These are phyloP conservation scores for Pichia sp. DNA, from an alignment of 1,139 yeast species.

Conservation along the genomic window DNA sequence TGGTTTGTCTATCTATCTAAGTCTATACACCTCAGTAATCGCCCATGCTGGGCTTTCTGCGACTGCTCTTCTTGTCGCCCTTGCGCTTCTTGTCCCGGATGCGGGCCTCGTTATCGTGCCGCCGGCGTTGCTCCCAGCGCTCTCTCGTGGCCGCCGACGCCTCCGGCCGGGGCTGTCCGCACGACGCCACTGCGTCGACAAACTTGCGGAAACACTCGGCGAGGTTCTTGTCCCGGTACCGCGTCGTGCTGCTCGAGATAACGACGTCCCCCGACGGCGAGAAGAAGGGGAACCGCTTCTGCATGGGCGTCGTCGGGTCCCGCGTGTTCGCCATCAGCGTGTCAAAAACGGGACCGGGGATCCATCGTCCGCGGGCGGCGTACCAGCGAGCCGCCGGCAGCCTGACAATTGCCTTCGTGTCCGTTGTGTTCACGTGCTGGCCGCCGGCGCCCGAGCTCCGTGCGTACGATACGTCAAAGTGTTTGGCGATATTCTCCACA, in stretches of 20 bases:
- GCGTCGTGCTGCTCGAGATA: conserved; percentile 19
- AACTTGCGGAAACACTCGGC: conserved; percentile 28
- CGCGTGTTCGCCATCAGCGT: conserved; percentile 36
- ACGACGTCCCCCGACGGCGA: conserved; percentile 27
- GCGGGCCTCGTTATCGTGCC: conserved; percentile 22
- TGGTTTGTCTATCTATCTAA: not conserved
- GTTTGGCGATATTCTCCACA: conserved; percentile 13
- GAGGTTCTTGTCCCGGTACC: conserved; percentile 29
- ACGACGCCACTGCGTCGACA: conserved; percentile 21
- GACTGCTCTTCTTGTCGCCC: conserved; percentile 23
- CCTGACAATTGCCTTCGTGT: conserved; percentile 70
- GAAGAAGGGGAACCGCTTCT: conserved; percentile 25
- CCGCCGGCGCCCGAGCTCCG: conserved; percentile 94
- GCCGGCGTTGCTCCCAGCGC: conserved; percentile 23
- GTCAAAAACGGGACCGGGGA: conserved; percentile 49
- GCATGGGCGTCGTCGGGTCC: conserved; percentile 18
- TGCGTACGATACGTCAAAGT: conserved; percentile 46
- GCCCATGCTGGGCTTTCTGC: conserved; percentile 19
- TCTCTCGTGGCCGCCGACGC: conserved; percentile 18
- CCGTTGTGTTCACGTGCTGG: conserved; percentile 84
- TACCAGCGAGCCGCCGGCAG: conserved; percentile 47
- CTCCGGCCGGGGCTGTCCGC: conserved; percentile 20
- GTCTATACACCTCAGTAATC: conserved; percentile 14
- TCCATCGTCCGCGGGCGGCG: conserved; percentile 48
- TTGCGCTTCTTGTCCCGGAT: conserved; percentile 21